Conservation (phyloP, 192 early-diverging fungal species). For the Backusella parvicylindrica region DNA sequence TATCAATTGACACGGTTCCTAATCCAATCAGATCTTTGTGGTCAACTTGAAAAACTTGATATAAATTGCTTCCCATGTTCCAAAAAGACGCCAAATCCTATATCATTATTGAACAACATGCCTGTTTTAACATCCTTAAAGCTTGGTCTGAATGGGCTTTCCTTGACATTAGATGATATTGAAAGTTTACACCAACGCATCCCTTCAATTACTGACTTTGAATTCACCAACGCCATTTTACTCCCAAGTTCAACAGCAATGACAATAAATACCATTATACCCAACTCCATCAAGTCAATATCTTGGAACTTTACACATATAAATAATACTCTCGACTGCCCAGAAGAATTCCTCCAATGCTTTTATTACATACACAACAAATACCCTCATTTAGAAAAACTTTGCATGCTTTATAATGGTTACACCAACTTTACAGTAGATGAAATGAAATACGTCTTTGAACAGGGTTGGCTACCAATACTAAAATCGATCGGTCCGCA, state of each 20-base stretch:
- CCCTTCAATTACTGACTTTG: not conserved
- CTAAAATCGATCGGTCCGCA: not conserved
- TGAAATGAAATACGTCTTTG: not conserved
- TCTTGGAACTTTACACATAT: not conserved
- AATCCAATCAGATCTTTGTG: not conserved
- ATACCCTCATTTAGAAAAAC: not conserved
- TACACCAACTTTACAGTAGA: not conserved
- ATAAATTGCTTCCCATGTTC: not conserved
- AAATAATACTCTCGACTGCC: not conserved
- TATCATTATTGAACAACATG: not conserved
- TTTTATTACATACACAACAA: not conserved
- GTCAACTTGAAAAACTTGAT: not conserved
- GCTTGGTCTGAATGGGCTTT: not conserved
- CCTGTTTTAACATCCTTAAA: not conserved
- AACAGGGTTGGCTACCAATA: not conserved
- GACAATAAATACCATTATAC: not conserved
- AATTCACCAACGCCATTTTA: not conserved
- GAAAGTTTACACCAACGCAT: not conserved
- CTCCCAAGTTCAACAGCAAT: not conserved
- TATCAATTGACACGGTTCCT: not conserved
- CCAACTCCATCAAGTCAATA: not conserved
- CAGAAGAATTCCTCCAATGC: not conserved
- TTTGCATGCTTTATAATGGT: not conserved
- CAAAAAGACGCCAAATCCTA: not conserved
- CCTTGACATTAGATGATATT: not conserved